These are phyloP conservation scores for Solanum hybrid DNA, from an alignment of 305 asterid species.

Conservation along the genomic window DNA sequence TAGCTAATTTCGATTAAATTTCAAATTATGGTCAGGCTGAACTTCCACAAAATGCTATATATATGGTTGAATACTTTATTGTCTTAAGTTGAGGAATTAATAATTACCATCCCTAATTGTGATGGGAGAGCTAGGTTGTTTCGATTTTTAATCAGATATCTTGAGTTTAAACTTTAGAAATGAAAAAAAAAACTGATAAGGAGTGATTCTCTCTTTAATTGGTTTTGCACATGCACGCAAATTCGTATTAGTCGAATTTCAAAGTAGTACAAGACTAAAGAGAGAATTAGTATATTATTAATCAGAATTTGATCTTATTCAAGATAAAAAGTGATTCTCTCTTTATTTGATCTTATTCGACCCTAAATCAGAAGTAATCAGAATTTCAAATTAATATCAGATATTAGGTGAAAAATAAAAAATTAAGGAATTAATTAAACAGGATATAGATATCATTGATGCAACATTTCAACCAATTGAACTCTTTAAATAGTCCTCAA, in stretches of 20 bases:
- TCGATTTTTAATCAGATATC: not conserved
- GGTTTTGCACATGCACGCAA: not conserved
- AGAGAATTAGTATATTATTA: too few relatives aligned
- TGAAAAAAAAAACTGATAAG: not conserved
- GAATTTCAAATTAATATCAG: accelerated
- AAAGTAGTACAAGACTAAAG: not conserved
- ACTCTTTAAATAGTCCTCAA: not conserved
- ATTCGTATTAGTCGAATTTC: not conserved
- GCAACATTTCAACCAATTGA: slow-evolving; percentile 40
- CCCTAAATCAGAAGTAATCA: not conserved
- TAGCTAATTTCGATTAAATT: not conserved
- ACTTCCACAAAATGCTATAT: not conserved
- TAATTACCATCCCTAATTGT: not conserved
- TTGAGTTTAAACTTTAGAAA: not conserved
- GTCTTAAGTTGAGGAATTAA: slow-evolving; percentile 15
- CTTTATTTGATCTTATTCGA: not conserved
- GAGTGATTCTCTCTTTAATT: not conserved
- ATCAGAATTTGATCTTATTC: too few relatives aligned
- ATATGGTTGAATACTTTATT: slow-evolving; percentile 13
- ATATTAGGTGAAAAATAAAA: not conserved
- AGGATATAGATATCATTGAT: slow-evolving; percentile 20
- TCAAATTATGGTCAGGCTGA: not conserved
- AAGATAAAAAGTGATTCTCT: not conserved
- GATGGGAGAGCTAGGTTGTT: not conserved
- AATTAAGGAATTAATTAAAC: slow-evolving; percentile 8